Conservation (phyloP, 2,329 filamentous ascomycete genomes). For the Pyrenophora graminea region DNA sequence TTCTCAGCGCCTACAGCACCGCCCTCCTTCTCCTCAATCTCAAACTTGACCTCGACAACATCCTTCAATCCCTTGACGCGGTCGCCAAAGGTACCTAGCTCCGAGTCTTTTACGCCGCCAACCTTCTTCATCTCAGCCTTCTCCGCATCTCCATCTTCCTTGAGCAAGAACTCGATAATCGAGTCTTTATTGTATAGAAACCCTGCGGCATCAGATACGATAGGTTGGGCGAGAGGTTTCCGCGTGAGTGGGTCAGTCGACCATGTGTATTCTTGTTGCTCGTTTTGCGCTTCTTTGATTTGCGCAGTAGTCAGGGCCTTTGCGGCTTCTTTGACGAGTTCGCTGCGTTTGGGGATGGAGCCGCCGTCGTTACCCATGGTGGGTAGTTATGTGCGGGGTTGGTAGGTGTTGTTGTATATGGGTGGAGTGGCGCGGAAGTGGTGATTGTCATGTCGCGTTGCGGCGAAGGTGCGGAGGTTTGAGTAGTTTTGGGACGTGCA, state of each 20-base stretch:
- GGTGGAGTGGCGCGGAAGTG: not conserved
- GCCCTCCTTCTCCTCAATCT: slow-evolving; percentile 52
- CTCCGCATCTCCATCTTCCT: slow-evolving; percentile 57
- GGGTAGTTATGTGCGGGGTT: not conserved
- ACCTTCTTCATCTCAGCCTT: slow-evolving; percentile 61
- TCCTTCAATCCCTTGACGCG: slow-evolving; percentile 80
- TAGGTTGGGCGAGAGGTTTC: slow-evolving; percentile 70
- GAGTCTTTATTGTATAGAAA: slow-evolving; percentile 95
- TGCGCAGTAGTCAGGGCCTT: slow-evolving; percentile 80
- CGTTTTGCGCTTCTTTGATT: slow-evolving; percentile 83
- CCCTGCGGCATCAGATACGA: slow-evolving; percentile 83
- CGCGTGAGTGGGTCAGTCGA: slow-evolving; percentile 84
- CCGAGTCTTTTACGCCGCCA: slow-evolving; percentile 53
- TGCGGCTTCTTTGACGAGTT: slow-evolving; percentile 92
- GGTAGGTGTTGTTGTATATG: not conserved
- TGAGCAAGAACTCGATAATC: slow-evolving; percentile 70
- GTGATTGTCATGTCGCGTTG: slow-evolving; percentile 13
- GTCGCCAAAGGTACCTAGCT: slow-evolving; percentile 56
- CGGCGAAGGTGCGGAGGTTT: slow-evolving; percentile 29
- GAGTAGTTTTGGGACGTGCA: slow-evolving; percentile 20
- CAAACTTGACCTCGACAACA: slow-evolving; percentile 83
- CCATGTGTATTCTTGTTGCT: slow-evolving; percentile 87
- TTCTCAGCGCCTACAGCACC: slow-evolving; percentile 51
- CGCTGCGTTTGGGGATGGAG: slow-evolving; percentile 89
- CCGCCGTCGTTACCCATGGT: slow-evolving; percentile 97